Percentiles rank a stretch among this genome's conserved stretches.
Evolutionary conservation across 805 yeast species (phyloP).

Genomic region (Ogataea haglerorum): DNA sequence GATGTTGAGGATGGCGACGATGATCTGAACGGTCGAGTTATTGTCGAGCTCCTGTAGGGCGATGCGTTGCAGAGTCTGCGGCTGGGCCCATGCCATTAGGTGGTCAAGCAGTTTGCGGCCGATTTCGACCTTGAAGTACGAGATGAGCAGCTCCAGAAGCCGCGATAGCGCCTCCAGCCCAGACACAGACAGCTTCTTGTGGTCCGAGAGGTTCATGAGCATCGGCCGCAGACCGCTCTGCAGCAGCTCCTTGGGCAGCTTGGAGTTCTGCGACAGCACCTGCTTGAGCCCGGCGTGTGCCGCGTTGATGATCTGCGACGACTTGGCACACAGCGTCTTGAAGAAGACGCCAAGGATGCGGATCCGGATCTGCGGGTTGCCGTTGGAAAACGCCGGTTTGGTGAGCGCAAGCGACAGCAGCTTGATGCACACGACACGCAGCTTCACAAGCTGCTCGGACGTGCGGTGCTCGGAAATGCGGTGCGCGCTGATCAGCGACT

Average conservation of each 20-base stretch:
- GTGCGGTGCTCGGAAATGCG: conserved; percentile 83
- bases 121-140: conserved; percentile 94
- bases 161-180: conserved; percentile 91
- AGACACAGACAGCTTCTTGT: conserved; percentile 80
- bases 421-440: conserved; percentile 86
- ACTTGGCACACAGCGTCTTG: conserved; percentile 83
- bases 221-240: conserved; percentile 95
- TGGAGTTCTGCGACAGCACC: conserved; percentile 80
- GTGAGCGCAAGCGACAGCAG: conserved; percentile 79
- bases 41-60: conserved; percentile 78
- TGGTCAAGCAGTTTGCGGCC: conserved; percentile 92
- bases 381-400: conserved; percentile 75
- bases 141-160: conserved; percentile 77
- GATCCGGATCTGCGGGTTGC: conserved; percentile 64
- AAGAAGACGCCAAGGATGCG: conserved; percentile 90
- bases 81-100: conserved; percentile 93
- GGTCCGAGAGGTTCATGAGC: conserved; percentile 92
- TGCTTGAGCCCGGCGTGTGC: conserved; percentile 85
- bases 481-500: conserved; percentile 84
- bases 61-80: conserved; percentile 66
- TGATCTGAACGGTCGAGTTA: conserved; percentile 80
- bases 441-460: conserved; percentile 78
- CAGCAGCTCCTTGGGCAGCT: conserved; percentile 88
- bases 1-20: conserved; percentile 84
- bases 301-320: conserved; percentile 85